Percentiles rank a stretch among this genome's conserved stretches.
These are phyloP conservation scores for Ananas comosus DNA, from an alignment of 176 grass and related monocot genomes.

Conservation along the genomic window DNA sequence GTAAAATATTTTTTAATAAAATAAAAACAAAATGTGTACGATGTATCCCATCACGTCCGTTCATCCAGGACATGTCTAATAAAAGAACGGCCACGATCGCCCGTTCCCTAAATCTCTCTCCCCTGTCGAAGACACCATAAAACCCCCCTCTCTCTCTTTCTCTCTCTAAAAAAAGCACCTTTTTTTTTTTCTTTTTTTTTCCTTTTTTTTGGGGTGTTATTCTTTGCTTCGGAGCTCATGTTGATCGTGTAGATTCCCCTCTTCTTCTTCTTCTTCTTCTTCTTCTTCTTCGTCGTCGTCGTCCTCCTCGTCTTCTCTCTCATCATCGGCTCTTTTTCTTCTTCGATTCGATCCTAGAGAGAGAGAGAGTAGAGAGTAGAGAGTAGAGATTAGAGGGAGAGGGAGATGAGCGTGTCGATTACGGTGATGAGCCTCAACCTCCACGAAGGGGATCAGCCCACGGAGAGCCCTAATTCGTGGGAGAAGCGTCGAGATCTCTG, in stretches of 20 bases:
- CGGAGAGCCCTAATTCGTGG: constrained; percentile 76
- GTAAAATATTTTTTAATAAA: no score
- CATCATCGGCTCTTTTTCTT: neutral
- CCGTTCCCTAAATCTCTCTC: no score
- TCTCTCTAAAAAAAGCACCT: neutral
- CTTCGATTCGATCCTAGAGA: constrained; percentile 1
- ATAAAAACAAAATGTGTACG: no score
- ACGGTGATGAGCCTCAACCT: constrained; percentile 91
- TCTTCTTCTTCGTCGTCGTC: no score
- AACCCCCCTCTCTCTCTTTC: no score
- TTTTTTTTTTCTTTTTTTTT: neutral
- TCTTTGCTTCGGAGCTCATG: neutral
- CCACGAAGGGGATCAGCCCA: constrained; percentile 63
- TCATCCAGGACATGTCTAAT: no score
- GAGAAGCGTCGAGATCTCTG: constrained; percentile 88
- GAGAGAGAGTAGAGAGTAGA: neutral
- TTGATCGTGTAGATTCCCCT: neutral
- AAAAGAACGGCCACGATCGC: no score
- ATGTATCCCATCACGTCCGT: no score
- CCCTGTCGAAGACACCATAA: no score
- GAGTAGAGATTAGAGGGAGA: neutral
- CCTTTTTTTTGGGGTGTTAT: neutral
- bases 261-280: no score
- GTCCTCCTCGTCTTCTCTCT: no score
- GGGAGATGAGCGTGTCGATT: constrained; percentile 69